phyloP scores from a whole-genome alignment of 2,329 filamentous ascomycete genomes.

The Fusarium sp. region DNA sequence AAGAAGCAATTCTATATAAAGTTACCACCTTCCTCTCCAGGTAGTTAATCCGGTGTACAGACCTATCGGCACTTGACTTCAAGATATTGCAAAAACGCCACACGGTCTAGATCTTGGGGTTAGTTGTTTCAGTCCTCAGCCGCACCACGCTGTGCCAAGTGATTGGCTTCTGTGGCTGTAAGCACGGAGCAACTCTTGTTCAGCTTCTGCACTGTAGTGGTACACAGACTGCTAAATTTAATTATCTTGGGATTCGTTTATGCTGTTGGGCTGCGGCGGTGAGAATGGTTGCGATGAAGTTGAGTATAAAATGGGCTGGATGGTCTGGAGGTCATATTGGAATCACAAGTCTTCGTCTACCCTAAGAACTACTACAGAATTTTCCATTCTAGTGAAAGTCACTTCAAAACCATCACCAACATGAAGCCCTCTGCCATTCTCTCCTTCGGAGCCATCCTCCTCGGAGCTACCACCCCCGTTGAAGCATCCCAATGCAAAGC shows the following conservation, averaged over 20 bases:
- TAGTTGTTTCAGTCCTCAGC: not conserved
- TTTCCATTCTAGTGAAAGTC: too few species aligned
- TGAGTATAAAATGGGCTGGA: not conserved
- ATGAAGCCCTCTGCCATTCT: constrained; percentile 2
- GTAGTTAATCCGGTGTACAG: not conserved
- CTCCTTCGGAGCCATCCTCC: not conserved
- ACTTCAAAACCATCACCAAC: fast-evolving
- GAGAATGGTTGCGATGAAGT: not conserved
- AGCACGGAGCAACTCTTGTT: constrained; percentile 5
- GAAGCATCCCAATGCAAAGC: not conserved
- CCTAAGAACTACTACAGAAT: too few species aligned
- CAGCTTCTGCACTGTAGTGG: not conserved
- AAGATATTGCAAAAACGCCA: not conserved
- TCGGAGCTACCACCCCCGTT: not conserved
- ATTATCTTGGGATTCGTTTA: not conserved
- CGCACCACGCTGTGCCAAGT: not conserved
- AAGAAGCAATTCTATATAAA: not conserved
- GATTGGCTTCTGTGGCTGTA: not conserved
- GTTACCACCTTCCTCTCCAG: not conserved
- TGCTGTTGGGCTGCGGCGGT: not conserved
- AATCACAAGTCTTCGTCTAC: too few species aligned
- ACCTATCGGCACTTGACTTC: not conserved
- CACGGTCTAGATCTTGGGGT: not conserved
- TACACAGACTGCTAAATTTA: not conserved
- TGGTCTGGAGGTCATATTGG: not conserved